Evolutionary conservation across 495 filamentous ascomycete genomes (phyloP), one percentile per base, ranked within the genome.

Genomic region (Hyphodiscus hymeniophilus): DNA sequence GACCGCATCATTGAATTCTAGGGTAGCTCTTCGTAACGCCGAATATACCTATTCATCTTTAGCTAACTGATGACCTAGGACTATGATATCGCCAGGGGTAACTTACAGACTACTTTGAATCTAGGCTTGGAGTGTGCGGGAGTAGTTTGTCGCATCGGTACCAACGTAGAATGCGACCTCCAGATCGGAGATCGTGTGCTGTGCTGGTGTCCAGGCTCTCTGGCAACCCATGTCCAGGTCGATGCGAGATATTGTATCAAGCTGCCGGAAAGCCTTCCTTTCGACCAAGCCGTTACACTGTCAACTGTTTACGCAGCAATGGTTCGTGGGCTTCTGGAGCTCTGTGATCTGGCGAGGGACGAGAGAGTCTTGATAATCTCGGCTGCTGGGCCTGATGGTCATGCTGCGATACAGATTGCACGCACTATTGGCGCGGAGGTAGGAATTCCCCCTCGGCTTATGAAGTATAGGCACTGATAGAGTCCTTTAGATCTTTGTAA

Each of bases 321-420:
- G 0, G 76, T 76, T 47, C 72, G 83, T 58, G 67, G 71, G 0
- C 13, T 76, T 4, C 42, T 70, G 23, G 65, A 71, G 21, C 55
- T 67, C 8, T 70, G 63, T 13, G 57, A 66, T 1, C 61, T 76
- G 0, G 47, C 50, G 8, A 61, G 67, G 10, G 77, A 67, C 24
- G 77, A 84, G 55, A 74, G 62, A 7, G 69, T 83, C 0, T 66
- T 85, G 15, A 78, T 85, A 34, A 76, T 82, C 46, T 65, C 70
- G 1, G 80, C 71, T 12, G 65, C 80, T 8, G 77, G 78, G 22
- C 74, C 68, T 2, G 66, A 82, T 2, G 80, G 79, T 2, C 74
- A 80, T 54, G 79, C 79, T 11, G 73, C 79, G 10, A 76, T 84
- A 42, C 62, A 65, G 31, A 42, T 84, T 0, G 74, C 76, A 0